phyloP scores from a whole-genome alignment of 1,284 basidiomycete genomes.

The Moniliophthora roreri region DNA sequence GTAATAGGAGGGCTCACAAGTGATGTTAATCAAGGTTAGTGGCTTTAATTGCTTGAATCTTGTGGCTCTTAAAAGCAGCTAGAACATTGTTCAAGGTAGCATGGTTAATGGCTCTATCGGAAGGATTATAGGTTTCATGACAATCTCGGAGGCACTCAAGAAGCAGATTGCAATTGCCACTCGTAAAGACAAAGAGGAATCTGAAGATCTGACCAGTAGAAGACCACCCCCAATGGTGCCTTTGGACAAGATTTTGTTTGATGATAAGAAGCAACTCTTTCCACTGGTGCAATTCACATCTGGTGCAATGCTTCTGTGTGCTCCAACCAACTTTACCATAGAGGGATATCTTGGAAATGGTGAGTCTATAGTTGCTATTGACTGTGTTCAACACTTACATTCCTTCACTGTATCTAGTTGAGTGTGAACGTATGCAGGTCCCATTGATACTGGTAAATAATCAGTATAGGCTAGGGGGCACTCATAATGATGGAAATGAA shows the following conservation, averaged over 20 bases:
- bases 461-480: conserved; percentile 35
- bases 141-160: conserved; percentile 30
- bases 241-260: neutral
- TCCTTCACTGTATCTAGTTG: neutral
- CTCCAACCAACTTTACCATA: neutral
- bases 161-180: conserved; percentile 24
- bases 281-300: neutral
- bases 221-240: neutral
- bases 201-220: conserved; percentile 15
- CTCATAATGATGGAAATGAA: neutral
- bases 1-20: conserved; percentile 56
- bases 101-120: conserved; percentile 88
- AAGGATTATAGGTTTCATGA: conserved; percentile 60
- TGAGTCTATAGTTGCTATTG: conserved; percentile 16
- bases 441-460: conserved; percentile 75
- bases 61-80: neutral
- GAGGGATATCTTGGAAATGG: conserved; percentile 36
- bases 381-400: neutral
- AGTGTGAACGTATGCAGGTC: conserved; percentile 38
- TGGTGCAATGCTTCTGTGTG: neutral
- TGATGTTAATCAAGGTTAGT: conserved; percentile 67
- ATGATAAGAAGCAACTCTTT: neutral
- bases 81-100: conserved; percentile 68
- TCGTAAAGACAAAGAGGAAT: conserved; percentile 20
- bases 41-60: neutral